These are phyloP conservation scores for Drosera spatulata DNA, from an alignment of 179 eudicot genomes.

Conservation along the genomic window DNA sequence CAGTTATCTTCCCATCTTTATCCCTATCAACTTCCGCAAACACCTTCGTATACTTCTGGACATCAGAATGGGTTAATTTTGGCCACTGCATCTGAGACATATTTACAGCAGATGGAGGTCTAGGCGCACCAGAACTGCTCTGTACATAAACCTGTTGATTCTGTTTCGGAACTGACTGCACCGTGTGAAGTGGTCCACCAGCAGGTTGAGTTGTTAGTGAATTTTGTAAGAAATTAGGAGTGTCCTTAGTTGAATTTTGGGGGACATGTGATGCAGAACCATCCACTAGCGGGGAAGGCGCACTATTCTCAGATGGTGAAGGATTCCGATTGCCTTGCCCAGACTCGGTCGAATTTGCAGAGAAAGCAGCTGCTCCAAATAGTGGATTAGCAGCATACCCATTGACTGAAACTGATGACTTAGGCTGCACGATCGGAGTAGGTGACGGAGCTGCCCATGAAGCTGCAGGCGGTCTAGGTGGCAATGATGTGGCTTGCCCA, in stretches of 20 bases:
- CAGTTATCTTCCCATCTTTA: conserved; percentile 91
- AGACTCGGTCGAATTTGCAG: conserved; percentile 16
- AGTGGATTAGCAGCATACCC: conserved; percentile 23
- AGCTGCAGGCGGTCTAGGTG: conserved; percentile 12
- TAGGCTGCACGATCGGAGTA: conserved; percentile 11
- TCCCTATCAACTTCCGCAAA: conserved; percentile 91
- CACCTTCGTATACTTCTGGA: conserved; percentile 90
- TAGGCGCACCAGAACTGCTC: conserved; percentile 24
- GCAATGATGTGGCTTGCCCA: conserved; percentile 10
- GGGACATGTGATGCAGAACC: conserved; percentile 27
- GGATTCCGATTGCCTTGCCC: conserved; percentile 10
- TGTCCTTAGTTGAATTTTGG: conserved; percentile 23
- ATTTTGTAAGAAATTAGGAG: conserved; percentile 34
- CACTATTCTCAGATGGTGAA: conserved; percentile 12
- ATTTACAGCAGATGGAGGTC: conserved; percentile 32
- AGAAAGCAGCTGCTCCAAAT: conserved; percentile 19
- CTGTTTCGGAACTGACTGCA: conserved; percentile 31
- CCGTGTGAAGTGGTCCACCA: conserved; percentile 34
- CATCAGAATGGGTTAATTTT: conserved; percentile 63
- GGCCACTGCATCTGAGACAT: conserved; percentile 82
- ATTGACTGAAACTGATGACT: conserved; percentile 23
- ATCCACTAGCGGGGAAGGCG: conserved; percentile 12
- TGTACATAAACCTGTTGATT: conserved; percentile 42
- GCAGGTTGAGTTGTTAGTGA: conserved; percentile 30
- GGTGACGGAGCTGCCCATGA: conserved; percentile 6